phyloP scores from a whole-genome alignment of 2,329 filamentous ascomycete genomes.

The Diaporthe australafricana region DNA sequence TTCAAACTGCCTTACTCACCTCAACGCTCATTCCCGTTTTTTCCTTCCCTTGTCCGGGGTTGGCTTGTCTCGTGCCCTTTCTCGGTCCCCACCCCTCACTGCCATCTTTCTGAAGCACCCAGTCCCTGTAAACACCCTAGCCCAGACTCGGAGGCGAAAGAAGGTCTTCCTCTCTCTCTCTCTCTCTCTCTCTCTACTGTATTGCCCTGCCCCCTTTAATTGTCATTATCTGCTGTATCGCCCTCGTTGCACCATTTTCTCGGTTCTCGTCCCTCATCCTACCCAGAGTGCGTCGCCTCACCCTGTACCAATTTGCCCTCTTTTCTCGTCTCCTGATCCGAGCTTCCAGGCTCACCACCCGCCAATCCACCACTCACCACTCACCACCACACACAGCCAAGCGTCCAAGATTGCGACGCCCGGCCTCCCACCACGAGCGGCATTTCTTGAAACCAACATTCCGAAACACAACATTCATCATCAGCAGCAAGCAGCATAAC shows the following conservation, averaged over 20 bases:
- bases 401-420: slow-evolving; percentile 17
- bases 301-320: slow-evolving; percentile 19
- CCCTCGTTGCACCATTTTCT: not conserved
- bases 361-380: not conserved
- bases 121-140: slow-evolving; percentile 5
- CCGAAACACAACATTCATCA: slow-evolving; percentile 19
- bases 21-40: slow-evolving; percentile 11
- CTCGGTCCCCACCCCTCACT: slow-evolving; percentile 16
- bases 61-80: slow-evolving; percentile 9
- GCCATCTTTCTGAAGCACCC: slow-evolving; percentile 27
- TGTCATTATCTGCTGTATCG: slow-evolving; percentile 13
- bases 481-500: not conserved
- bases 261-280: slow-evolving; percentile 1
- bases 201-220: no score
- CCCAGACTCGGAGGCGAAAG: slow-evolving; percentile 17
- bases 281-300: not conserved
- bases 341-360: slow-evolving; percentile 17
- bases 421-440: not conserved
- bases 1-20: not conserved
- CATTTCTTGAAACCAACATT: slow-evolving; percentile 26
- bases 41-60: slow-evolving; percentile 9
- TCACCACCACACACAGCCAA: slow-evolving; percentile 7
- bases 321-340: slow-evolving; percentile 13
- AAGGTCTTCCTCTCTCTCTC: not conserved
- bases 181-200: not conserved